Evolutionary conservation across 768 basidiomycete species (phyloP).

Genomic region (Lactarius evosmus): DNA sequence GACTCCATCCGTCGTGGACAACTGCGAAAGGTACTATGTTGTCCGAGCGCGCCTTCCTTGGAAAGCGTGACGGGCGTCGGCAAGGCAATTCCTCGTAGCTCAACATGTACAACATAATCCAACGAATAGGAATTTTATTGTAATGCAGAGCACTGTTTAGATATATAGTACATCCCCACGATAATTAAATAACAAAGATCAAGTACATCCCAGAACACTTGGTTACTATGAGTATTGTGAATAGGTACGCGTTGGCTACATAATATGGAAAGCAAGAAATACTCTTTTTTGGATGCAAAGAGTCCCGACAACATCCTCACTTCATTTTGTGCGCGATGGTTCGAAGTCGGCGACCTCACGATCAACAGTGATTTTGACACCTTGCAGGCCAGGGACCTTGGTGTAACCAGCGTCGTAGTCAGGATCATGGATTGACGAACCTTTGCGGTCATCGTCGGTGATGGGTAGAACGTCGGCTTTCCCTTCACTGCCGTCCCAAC

Average conservation of each 20-base stretch:
- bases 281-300: neutral
- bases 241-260: neutral
- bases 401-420: slow-evolving; percentile 29
- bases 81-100: neutral
- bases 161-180: slow-evolving; percentile 1
- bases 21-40: too few relatives aligned
- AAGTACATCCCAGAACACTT: neutral
- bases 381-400: slow-evolving; percentile 13
- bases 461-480: slow-evolving; percentile 15
- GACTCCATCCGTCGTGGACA: neutral
- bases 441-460: slow-evolving; percentile 17
- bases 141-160: neutral
- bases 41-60: neutral
- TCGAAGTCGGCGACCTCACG: slow-evolving; percentile 25
- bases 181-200: neutral
- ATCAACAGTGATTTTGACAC: slow-evolving; percentile 27
- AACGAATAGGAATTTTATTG: neutral
- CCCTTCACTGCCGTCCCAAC: slow-evolving; percentile 24
- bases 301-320: neutral
- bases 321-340: slow-evolving; percentile 18
- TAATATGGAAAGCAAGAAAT: neutral
- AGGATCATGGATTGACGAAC: slow-evolving; percentile 16
- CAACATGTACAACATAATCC: neutral
- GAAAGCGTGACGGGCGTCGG: too few relatives aligned
- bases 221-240: neutral